Evolutionary conservation across 768 basidiomycete species (phyloP).

Genomic region (Mrakia hoshinonis): DNA sequence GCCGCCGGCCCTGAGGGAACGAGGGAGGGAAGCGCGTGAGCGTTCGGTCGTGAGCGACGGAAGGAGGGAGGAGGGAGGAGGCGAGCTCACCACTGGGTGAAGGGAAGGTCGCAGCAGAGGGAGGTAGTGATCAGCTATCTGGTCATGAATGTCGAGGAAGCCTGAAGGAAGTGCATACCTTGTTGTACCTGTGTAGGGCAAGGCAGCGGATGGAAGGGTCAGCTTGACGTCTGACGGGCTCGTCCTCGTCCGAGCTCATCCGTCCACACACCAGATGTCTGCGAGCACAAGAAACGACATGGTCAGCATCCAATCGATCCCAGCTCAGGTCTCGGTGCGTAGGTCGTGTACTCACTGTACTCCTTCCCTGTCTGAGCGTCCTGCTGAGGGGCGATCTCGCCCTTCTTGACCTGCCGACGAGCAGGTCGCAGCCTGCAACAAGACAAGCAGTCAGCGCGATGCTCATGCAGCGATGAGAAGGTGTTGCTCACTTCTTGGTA

Average conservation of each 20-base stretch:
- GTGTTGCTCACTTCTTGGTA: conserved; percentile 6
- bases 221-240: not conserved
- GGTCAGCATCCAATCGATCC: conserved; percentile 24
- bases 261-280: conserved; percentile 72
- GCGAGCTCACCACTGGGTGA: not conserved
- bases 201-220: not conserved
- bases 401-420: conserved; percentile 83
- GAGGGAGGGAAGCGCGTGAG: conserved; percentile 48
- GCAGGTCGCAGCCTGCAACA: conserved; percentile 60
- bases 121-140: not conserved
- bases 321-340: conserved; percentile 29
- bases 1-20: conserved; percentile 84
- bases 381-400: conserved; percentile 81
- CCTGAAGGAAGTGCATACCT: not conserved
- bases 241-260: not conserved
- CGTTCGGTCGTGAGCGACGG: not conserved
- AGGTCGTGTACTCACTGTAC: conserved; percentile 62
- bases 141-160: not conserved
- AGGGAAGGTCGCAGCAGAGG: not conserved
- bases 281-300: conserved; percentile 21
- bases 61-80: not conserved
- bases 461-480: no score
- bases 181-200: conserved; percentile 11
- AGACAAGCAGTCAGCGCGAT: not conserved
- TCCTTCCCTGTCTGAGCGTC: conserved; percentile 88